Conservation (phyloP, 2,329 filamentous ascomycete genomes). For the Cryphonectria parasitica region DNA sequence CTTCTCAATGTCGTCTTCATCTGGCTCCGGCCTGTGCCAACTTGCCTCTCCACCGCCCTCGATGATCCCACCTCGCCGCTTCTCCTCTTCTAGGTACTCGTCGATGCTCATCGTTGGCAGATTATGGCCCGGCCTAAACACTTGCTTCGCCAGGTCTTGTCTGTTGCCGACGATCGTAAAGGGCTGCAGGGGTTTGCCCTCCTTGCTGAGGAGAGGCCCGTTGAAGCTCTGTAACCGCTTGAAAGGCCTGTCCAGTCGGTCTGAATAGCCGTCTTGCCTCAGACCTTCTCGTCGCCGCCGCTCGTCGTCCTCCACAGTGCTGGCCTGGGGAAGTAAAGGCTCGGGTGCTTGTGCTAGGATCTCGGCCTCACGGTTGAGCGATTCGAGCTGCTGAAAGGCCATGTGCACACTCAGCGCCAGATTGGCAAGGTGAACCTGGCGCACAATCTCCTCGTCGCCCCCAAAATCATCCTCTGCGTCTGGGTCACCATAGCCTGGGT, state of each 20-base stretch:
- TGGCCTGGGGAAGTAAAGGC: constrained; percentile 48
- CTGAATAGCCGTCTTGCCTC: constrained; percentile 57
- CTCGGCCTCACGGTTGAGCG: constrained; percentile 80
- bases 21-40: constrained; percentile 68
- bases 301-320: constrained; percentile 51
- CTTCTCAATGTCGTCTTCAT: constrained; percentile 90
- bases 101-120: constrained; percentile 97
- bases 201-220: constrained; percentile 70
- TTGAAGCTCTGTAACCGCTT: constrained; percentile 51
- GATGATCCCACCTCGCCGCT: constrained; percentile 81
- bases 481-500: constrained; percentile 57
- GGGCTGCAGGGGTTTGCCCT: constrained; percentile 85
- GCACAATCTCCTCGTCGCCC: constrained; percentile 82
- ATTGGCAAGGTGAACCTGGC: constrained; percentile 77
- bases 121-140: constrained; percentile 90
- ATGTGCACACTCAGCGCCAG: constrained; percentile 75
- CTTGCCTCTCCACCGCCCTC: constrained; percentile 85
- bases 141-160: constrained; percentile 74
- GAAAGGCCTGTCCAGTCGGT: constrained; percentile 72
- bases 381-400: constrained; percentile 85
- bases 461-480: constrained; percentile 62
- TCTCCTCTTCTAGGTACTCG: constrained; percentile 94
- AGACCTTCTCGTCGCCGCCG: constrained; percentile 40
- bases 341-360: constrained; percentile 77
- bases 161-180: constrained; percentile 84